These are phyloP conservation scores for Globisporangium irregulare DNA, from an alignment of 352 stramenopile genomes.

Conservation along the genomic window DNA sequence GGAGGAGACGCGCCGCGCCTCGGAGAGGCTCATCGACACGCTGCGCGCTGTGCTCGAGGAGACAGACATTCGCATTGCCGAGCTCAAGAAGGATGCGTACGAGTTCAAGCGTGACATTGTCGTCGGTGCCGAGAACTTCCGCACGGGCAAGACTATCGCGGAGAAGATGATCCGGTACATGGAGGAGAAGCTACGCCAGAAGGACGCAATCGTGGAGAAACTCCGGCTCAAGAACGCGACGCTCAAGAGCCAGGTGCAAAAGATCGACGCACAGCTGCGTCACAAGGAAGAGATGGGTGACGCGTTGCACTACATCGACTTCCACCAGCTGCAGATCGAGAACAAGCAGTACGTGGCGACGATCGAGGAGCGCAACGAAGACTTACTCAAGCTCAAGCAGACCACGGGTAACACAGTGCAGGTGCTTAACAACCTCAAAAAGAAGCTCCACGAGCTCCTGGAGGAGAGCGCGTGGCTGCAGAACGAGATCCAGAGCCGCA, in stretches of 20 bases:
- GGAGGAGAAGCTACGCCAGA: constrained; percentile 92
- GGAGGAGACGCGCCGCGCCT: constrained; percentile 88
- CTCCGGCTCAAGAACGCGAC: constrained; percentile 93
- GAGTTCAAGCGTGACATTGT: constrained; percentile 96
- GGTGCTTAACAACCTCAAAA: constrained; percentile 90
- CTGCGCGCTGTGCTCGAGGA: constrained; percentile 91
- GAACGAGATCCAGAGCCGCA: constrained; percentile 78
- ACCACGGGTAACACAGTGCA: constrained; percentile 89
- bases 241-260: constrained; percentile 90
- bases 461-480: constrained; percentile 79
- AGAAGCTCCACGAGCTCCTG: constrained; percentile 83
- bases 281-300: constrained; percentile 96
- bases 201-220: constrained; percentile 92
- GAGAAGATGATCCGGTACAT: constrained; percentile 95
- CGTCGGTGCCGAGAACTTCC: constrained; percentile 92
- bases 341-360: constrained; percentile 96
- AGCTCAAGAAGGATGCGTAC: constrained; percentile 95
- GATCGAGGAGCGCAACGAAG: constrained; percentile 94
- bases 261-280: constrained; percentile 88
- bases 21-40: constrained; percentile 93
- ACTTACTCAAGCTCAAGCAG: constrained; percentile 91
- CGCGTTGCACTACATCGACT: constrained; percentile 95
- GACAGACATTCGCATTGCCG: constrained; percentile 92
- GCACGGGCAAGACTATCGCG: constrained; percentile 91
- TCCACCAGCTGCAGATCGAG: constrained; percentile 95